phyloP scores from a whole-genome alignment of 305 asterid genomes.

The Fraxinus ornus region DNA sequence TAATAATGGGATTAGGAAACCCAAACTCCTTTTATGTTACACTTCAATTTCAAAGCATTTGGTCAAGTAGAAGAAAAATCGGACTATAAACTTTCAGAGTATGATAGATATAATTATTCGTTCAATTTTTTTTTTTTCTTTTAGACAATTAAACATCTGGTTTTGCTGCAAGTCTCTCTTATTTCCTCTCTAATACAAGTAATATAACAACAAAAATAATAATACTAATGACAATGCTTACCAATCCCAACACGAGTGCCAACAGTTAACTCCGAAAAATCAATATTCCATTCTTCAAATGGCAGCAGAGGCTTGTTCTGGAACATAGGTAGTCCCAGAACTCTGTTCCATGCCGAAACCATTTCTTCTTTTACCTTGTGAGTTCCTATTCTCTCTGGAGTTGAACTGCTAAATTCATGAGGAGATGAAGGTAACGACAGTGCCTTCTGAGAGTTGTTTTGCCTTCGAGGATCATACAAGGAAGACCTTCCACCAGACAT shows the following conservation, averaged over 20 bases:
- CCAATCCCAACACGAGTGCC: constrained; percentile 99
- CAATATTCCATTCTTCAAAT: constrained; percentile 94
- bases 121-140: not conserved
- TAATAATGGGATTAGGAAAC: not conserved
- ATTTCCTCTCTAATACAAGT: not conserved
- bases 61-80: not conserved
- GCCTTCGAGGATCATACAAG: constrained; percentile 47
- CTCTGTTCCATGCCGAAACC: constrained; percentile 85
- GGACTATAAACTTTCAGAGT: not conserved
- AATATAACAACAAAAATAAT: not conserved
- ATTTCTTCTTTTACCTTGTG: constrained; percentile 57
- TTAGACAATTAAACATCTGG: not conserved
- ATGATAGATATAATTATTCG: not conserved
- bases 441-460: constrained; percentile 78
- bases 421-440: constrained; percentile 95
- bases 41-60: not conserved
- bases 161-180: not conserved
- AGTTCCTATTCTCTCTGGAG: constrained; percentile 50
- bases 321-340: constrained; percentile 74
- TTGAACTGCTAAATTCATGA: constrained; percentile 69
- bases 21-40: not conserved
- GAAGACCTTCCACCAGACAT: constrained; percentile 50
- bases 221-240: constrained; percentile 36
- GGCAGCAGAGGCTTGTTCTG: constrained; percentile 85
- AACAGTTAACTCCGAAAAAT: constrained; percentile 79